phyloP scores from a whole-genome alignment of 768 basidiomycete species.

The Kwoniella sp. region DNA sequence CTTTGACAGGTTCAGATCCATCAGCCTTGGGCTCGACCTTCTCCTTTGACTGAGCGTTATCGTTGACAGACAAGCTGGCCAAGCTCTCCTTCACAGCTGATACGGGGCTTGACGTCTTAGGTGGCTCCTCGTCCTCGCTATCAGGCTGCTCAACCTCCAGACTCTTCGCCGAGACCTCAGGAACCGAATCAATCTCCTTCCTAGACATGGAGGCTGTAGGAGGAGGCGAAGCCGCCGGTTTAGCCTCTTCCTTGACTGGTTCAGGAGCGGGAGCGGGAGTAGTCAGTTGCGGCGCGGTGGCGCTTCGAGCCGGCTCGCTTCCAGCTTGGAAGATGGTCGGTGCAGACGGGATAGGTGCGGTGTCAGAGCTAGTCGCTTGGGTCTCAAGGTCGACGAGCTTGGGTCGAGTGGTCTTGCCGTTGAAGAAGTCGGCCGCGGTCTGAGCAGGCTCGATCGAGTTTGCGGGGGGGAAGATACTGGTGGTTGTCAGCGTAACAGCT shows the following conservation, averaged over 20 bases:
- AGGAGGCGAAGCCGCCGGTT: slow-evolving; percentile 7
- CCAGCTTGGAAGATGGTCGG: slow-evolving; percentile 7
- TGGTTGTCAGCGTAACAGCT: no score
- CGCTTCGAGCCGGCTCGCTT: slow-evolving; percentile 21
- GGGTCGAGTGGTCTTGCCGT: slow-evolving; percentile 69
- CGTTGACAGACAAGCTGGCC: slow-evolving; percentile 10
- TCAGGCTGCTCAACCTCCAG: slow-evolving; percentile 43
- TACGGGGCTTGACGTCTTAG: not conserved
- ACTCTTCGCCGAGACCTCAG: slow-evolving; percentile 19
- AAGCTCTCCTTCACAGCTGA: slow-evolving; percentile 11
- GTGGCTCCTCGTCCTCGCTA: slow-evolving; percentile 32
- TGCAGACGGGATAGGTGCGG: slow-evolving; percentile 43
- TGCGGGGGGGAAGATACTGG: slow-evolving; percentile 80
- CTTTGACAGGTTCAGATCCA: not conserved
- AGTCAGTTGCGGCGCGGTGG: not conserved
- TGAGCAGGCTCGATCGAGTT: slow-evolving; percentile 74
- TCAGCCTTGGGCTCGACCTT: not conserved
- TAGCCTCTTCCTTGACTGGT: slow-evolving; percentile 11
- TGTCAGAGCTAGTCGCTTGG: slow-evolving; percentile 52
- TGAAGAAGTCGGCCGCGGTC: slow-evolving; percentile 77
- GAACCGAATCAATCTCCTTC: slow-evolving; percentile 19
- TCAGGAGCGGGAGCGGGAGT: slow-evolving; percentile 10
- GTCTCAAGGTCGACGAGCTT: slow-evolving; percentile 77
- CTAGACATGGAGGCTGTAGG: not conserved
- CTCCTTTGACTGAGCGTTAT: slow-evolving; percentile 1